Percentiles rank a stretch among this genome's conserved stretches.
phyloP scores from a whole-genome alignment of 2,329 filamentous ascomycete genomes.

The Diplodia scrobiculata region DNA sequence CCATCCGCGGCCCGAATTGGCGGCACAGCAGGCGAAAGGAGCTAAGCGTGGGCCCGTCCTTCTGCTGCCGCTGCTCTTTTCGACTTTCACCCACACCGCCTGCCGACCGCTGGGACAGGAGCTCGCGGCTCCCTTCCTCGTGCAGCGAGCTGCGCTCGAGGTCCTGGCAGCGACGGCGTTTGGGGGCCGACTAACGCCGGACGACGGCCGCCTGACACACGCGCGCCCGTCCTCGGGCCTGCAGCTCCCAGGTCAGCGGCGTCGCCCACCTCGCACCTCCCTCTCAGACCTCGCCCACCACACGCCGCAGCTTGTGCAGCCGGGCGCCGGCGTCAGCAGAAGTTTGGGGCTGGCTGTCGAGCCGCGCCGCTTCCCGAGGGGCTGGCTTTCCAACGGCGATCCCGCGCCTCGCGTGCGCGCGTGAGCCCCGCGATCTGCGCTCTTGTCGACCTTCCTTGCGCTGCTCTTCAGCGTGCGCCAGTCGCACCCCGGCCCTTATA shows the following conservation, averaged over 20 bases:
- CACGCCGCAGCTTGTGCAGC: background rate
- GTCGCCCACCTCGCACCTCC: background rate
- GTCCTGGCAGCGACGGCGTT: background rate
- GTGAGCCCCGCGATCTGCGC: constrained; percentile 20
- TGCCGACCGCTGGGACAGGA: background rate
- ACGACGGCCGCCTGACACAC: constrained; percentile 12
- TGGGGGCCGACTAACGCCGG: background rate
- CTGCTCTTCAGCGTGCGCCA: constrained; percentile 6
- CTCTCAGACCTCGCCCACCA: background rate
- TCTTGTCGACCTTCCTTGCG: constrained; percentile 5
- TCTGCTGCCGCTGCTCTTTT: background rate
- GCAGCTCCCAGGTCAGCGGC: background rate
- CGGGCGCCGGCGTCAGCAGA: background rate
- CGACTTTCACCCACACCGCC: background rate
- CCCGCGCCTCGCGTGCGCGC: constrained; percentile 19
- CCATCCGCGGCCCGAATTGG: constrained; percentile 38
- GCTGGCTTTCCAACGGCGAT: constrained; percentile 20
- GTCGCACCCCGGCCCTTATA: constrained; percentile 4
- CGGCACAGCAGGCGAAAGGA: background rate
- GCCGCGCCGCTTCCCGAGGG: constrained; percentile 13
- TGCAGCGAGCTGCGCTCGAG: background rate
- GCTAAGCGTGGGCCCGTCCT: background rate
- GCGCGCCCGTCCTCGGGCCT: background rate
- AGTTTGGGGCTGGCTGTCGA: background rate
- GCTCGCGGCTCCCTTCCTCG: background rate